A percentile compares a stretch with the other conserved stretches of the same genome.
Evolutionary conservation across 495 filamentous ascomycete genomes (phyloP).

Genomic region (Staphylotrichum longicolle): DNA sequence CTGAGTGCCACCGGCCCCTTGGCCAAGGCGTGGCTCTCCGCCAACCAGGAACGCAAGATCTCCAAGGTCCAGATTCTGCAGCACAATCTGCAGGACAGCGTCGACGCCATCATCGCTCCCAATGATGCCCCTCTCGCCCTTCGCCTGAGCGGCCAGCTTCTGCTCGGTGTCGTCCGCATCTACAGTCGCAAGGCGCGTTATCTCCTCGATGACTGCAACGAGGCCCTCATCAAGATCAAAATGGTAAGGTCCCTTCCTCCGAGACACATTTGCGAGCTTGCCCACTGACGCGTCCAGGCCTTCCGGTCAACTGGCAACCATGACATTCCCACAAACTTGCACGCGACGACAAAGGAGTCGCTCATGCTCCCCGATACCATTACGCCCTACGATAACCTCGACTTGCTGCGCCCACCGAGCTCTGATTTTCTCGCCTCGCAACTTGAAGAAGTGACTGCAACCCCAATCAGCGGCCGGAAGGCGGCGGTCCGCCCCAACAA

Average conservation of each 20-base stretch:
- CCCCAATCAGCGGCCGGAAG: conserved; percentile 45
- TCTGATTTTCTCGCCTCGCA: conserved; percentile 71
- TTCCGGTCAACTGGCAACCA: conserved; percentile 78
- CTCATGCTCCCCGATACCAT: conserved; percentile 83
- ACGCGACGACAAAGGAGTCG: conserved; percentile 62
- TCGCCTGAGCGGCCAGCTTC: conserved; percentile 86
- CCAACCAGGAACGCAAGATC: conserved; percentile 95
- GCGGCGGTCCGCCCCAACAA: conserved; percentile 54
- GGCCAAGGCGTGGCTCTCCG: conserved; percentile 96
- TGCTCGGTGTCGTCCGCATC: conserved; percentile 93
- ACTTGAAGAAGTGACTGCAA: conserved; percentile 52
- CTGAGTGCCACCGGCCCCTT: conserved; percentile 94
- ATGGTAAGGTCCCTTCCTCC: conserved; percentile 60
- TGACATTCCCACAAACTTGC: conserved; percentile 66
- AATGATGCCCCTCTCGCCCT: conserved; percentile 94
- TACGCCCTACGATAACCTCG: conserved; percentile 83
- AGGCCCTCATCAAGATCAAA: conserved; percentile 95
- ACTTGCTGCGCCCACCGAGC: conserved; percentile 62
- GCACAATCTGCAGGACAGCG: conserved; percentile 87
- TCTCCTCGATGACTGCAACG: conserved; percentile 93
- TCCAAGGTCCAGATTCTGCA: conserved; percentile 92
- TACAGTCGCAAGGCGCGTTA: conserved; percentile 97
- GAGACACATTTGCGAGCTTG: background rate
- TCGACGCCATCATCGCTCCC: conserved; percentile 88
- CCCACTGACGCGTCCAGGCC: conserved; percentile 54